Base-by-base conservation (phyloP, 108 stramenopile species). In the Chaetoceros tenuissimus region DNA sequence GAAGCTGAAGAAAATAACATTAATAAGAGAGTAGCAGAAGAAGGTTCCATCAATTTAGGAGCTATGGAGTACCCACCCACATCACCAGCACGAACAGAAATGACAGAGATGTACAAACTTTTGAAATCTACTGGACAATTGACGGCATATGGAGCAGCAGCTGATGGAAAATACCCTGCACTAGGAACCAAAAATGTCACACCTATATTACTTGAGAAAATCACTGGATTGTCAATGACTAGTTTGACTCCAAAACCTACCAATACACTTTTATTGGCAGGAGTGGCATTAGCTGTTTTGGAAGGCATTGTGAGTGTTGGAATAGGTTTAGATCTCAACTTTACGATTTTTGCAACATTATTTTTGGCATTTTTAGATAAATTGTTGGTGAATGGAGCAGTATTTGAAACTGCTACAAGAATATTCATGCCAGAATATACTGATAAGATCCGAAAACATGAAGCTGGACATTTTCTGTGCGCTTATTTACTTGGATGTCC, bases 401-500 rank as follows among this genome's bases (percentile, higher is more conserved):
- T 88, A 0, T 78, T 77, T 51, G 93, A 94, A 69, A 75, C 83
- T 13, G 66, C 62, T 8, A 17, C 82, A 31, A 70, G 78, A 3
- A 54, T 80, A 19, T 28, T 83, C 3, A 57, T 57, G 19, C 89
- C 87, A 0, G 78, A 79, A 53, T 69, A 81, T 53, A 77, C 80
- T 53, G 59, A 75, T 3, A 82, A 87, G 46, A 89, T 97, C 34
- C 65, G 77, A 20, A 55, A 75, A 27, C 96, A 97, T 68, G 96
- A 97, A 63, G 96, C 96, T 17, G 94, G 94, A 7, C 96, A 97
- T 66, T 92, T 97, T 56, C 51, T 97, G 3, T 72, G 88, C 54
- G 91, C 94, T 13, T 95, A 97, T 54, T 58, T 97, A 19, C 71
- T 95, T n/a, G 96, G 96, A 16, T 93, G 89, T 70, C 93, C 93